Conservation (phyloP, 352 stramenopile genomes). For the Globisporangium parvum region DNA sequence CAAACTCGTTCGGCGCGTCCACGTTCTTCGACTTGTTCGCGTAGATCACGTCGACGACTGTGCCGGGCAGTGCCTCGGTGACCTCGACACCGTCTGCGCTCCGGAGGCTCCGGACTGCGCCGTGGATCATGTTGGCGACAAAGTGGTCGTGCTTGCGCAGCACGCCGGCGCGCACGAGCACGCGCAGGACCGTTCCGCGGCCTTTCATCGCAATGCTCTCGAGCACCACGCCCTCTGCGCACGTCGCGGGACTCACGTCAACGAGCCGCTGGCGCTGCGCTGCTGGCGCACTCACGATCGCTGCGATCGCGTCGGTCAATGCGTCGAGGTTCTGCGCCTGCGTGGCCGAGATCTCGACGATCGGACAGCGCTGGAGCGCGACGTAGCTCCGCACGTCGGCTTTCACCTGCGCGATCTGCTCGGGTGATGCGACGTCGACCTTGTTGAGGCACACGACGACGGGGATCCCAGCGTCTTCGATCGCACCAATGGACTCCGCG, state of each 20-base stretch:
- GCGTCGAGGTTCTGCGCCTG: conserved; percentile 45
- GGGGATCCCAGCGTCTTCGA: conserved; percentile 72
- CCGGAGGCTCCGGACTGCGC: conserved; percentile 53
- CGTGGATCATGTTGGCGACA: conserved; percentile 82
- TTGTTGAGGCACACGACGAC: conserved; percentile 86
- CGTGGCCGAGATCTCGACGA: conserved; percentile 77
- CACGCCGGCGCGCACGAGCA: conserved; percentile 65
- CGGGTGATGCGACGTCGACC: conserved; percentile 50
- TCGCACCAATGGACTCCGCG: conserved; percentile 92
- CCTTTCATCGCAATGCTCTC: conserved; percentile 67
- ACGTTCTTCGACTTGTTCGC: conserved; percentile 77
- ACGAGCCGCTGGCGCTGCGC: conserved; percentile 30
- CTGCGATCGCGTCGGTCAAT: conserved; percentile 35
- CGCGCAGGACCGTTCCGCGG: conserved; percentile 59
- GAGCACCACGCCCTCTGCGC: conserved; percentile 61
- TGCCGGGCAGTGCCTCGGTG: conserved; percentile 43
- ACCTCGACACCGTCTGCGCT: conserved; percentile 58
- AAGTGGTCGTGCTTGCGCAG: conserved; percentile 71
- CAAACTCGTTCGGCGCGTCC: conserved; percentile 77
- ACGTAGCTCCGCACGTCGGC: conserved; percentile 74
- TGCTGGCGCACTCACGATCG: conserved; percentile 26
- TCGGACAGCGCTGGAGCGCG: conserved; percentile 62
- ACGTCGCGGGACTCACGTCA: conserved; percentile 25
- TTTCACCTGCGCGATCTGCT: conserved; percentile 38
- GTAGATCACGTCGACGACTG: conserved; percentile 77